Conservation (phyloP, 192 early-diverging fungal genomes). For the Podila epigama region DNA sequence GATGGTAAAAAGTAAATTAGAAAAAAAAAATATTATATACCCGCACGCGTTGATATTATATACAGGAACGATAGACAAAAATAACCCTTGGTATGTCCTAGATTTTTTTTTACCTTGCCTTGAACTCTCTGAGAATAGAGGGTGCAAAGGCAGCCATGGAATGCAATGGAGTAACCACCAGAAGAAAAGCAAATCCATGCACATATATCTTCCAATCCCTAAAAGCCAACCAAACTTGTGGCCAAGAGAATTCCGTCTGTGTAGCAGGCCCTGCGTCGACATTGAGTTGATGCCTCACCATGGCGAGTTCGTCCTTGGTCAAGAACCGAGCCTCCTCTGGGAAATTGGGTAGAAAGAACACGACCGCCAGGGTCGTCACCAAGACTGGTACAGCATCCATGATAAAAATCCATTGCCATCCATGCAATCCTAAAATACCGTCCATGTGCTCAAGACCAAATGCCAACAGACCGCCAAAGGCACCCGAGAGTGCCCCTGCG, state of each 20-base stretch:
- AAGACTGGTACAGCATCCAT: conserved; percentile 56
- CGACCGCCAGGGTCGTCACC: conserved; percentile 13
- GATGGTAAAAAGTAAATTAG: no score
- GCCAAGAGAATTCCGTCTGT: conserved; percentile 45
- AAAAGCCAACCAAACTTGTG: conserved; percentile 40
- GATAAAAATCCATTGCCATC: conserved; percentile 65
- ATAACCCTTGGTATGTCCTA: no score
- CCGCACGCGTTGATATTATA: no score
- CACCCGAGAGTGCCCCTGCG: conserved; percentile 58
- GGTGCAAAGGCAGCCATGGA: conserved; percentile 68
- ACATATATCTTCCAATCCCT: conserved; percentile 49
- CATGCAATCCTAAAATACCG: conserved; percentile 47
- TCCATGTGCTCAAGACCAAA: conserved; percentile 64
- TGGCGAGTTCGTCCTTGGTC: conserved; percentile 32
- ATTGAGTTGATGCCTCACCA: conserved; percentile 35
- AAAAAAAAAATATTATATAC: no score
- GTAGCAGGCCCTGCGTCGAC: conserved; percentile 45
- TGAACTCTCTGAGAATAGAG: conserved; percentile 65
- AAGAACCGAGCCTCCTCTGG: conserved; percentile 47
- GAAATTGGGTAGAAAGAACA: conserved; percentile 50
- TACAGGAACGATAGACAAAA: no score
- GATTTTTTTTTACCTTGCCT: no score
- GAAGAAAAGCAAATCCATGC: conserved; percentile 60
- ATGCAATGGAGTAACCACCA: conserved; percentile 58
- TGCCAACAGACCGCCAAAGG: conserved; percentile 67